Base-by-base conservation (phyloP, 306 rosid genomes). In the Cucumis melo region DNA sequence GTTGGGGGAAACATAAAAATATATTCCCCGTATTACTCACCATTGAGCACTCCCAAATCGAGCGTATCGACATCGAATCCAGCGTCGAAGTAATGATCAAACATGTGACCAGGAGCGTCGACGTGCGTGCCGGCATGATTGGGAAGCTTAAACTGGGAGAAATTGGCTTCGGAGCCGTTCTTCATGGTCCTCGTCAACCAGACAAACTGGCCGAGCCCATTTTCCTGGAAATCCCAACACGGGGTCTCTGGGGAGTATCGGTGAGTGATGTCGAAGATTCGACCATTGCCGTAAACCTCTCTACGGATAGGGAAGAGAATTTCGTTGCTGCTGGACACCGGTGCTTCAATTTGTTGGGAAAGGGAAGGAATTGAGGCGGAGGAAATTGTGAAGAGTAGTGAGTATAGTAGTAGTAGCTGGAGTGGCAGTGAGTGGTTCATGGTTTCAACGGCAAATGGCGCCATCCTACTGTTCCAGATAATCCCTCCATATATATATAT, bases 61-160 rank as follows among this genome's bases (percentile, higher is more conserved):
- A 93, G 97, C 0, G 96, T 66, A 75, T 91, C 94, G 10, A 90
- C 91, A 13, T 93, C 96, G 81, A 93, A 93, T 39, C 98, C 94
- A 2, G 93, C 92, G 56, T 93, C 97, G 38, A 78, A 86, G 86
- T 93, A 91, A 81, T 87, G 85, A 61, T 93, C 97, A 81, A 80
- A 85, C 68, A 91, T 83, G 83, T 93, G 98, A 5, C 97, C 82
- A 0, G 97, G 96, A 46, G 97, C 84, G 58, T 91, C 97, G 41
- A 93, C 96, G 54, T 93, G 98, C 12, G 97, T 93, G 23, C 98
- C 98, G 2, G 91, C 87, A 85, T 93, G 98, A 78, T 71, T 64
- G 21, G 91, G 90, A 0, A 91, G 85, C 91, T 86, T 88, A 59
- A 93, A 21, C 54, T 59, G 83, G 0, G 97, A 93, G 80, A 8